These are phyloP conservation scores for Voacanga thouarsii DNA, from an alignment of 257 asterid species.

Conservation along the genomic window DNA sequence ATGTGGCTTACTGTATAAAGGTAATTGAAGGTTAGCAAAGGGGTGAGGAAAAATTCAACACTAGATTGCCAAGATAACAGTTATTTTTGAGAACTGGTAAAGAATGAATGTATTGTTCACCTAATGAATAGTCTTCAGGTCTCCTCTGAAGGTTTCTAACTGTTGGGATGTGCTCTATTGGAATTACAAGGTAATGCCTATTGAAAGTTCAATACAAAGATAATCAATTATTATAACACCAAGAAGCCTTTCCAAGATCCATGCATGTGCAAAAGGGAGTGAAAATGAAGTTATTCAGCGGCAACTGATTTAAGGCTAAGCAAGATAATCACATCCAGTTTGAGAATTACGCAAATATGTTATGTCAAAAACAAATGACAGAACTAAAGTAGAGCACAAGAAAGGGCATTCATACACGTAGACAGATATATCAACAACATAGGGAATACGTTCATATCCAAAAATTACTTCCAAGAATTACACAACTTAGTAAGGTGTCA, in stretches of 20 bases:
- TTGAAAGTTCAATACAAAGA: slow-evolving; percentile 8
- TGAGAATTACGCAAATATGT: background rate
- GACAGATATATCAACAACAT: background rate
- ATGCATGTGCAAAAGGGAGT: background rate
- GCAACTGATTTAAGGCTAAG: background rate
- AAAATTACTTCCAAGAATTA: background rate
- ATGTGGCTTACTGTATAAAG: slow-evolving; percentile 62
- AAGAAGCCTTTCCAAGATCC: background rate
- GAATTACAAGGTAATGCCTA: slow-evolving; percentile 93
- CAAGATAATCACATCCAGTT: background rate
- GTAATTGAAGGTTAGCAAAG: slow-evolving; percentile 19
- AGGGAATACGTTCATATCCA: background rate
- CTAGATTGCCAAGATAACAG: slow-evolving; percentile 4
- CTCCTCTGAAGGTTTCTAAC: slow-evolving; percentile 56
- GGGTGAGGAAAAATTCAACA: background rate
- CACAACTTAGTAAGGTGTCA: background rate
- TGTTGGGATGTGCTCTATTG: slow-evolving; percentile 76
- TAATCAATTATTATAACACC: slow-evolving; percentile 1
- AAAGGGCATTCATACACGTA: background rate
- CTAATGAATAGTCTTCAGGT: slow-evolving; percentile 57
- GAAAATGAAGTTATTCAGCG: background rate
- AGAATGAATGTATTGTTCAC: slow-evolving; percentile 25
- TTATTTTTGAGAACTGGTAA: background rate
- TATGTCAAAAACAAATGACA: background rate
- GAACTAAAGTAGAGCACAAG: background rate